phyloP scores from a whole-genome alignment of 1,139 yeast species.

The Taiozyma sp. region DNA sequence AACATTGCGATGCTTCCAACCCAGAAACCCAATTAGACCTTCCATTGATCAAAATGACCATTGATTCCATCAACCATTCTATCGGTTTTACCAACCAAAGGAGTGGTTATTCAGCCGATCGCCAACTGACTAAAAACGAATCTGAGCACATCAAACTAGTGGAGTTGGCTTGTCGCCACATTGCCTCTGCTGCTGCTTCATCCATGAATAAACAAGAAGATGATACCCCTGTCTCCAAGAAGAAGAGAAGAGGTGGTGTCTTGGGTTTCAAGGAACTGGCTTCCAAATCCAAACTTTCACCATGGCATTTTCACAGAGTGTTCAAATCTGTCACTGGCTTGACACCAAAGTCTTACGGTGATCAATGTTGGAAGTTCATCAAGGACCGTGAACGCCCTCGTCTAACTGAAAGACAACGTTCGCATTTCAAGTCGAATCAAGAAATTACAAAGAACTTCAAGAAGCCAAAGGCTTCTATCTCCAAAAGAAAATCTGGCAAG shows the following conservation, averaged over 20 bases:
- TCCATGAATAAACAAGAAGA: slow-evolving; percentile 35
- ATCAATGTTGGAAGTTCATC: slow-evolving; percentile 74
- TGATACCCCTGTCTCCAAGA: slow-evolving; percentile 31
- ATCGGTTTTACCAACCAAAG: slow-evolving; percentile 48
- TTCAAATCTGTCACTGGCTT: slow-evolving; percentile 81
- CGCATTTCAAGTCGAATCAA: slow-evolving; percentile 19
- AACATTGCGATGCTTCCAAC: slow-evolving; percentile 40
- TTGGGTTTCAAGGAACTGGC: slow-evolving; percentile 87
- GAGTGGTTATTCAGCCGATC: slow-evolving; percentile 21
- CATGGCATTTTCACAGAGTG: slow-evolving; percentile 95
- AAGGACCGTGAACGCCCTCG: slow-evolving; percentile 29
- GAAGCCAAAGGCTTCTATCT: slow-evolving; percentile 1
- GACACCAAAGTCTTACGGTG: slow-evolving; percentile 88
- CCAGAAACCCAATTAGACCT: slow-evolving; percentile 36
- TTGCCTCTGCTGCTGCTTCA: slow-evolving; percentile 74
- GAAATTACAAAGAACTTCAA: slow-evolving; percentile 18
- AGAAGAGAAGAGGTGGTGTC: slow-evolving; percentile 80
- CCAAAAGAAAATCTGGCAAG: slow-evolving; percentile 1
- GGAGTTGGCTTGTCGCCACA: slow-evolving; percentile 78
- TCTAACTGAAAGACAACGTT: slow-evolving; percentile 14
- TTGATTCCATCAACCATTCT: slow-evolving; percentile 49
- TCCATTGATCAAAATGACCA: slow-evolving; percentile 50
- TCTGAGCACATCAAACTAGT: slow-evolving; percentile 68
- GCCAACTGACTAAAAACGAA: slow-evolving; percentile 45
- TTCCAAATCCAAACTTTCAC: slow-evolving; percentile 74